Conservation (phyloP, 2,329 filamentous ascomycete species). For the Pezicula carpinea region DNA sequence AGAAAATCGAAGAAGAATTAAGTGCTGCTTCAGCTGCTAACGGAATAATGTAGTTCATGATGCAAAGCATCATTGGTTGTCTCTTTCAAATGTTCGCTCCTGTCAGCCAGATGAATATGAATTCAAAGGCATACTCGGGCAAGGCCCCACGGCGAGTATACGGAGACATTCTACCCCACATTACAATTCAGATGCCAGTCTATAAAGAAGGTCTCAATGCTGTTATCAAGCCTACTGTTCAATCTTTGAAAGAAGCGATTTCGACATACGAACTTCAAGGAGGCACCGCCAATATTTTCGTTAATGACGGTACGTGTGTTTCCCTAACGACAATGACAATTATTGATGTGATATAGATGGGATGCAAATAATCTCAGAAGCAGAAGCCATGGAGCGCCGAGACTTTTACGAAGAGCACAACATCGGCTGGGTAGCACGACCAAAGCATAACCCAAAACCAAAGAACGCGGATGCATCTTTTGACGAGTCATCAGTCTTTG, state of each 20-base stretch:
- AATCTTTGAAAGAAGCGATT: constrained; percentile 53
- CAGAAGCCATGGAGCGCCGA: constrained; percentile 43
- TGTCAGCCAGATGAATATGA: constrained; percentile 38
- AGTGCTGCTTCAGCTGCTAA: not conserved
- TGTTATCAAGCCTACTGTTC: constrained; percentile 51
- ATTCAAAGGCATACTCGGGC: constrained; percentile 35
- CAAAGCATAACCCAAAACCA: constrained; percentile 33
- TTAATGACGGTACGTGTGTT: constrained; percentile 61
- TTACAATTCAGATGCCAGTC: constrained; percentile 45
- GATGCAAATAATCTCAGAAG: constrained; percentile 49
- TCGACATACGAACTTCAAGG: constrained; percentile 55
- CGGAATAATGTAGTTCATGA: constrained; percentile 36
- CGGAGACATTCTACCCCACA: constrained; percentile 38
- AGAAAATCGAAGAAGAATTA: no score
- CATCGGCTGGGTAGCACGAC: constrained; percentile 52
- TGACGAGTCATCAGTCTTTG: constrained; percentile 35
- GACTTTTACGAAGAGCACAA: constrained; percentile 53
- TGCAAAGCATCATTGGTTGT: constrained; percentile 44
- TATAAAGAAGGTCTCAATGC: constrained; percentile 41
- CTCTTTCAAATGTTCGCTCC: constrained; percentile 48
- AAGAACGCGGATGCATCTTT: not conserved
- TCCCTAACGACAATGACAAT: not conserved
- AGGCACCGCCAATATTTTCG: constrained; percentile 60
- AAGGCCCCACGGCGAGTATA: constrained; percentile 33
- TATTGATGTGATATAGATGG: not conserved